Base-by-base conservation (phyloP, 2,329 filamentous ascomycete species). In the Aphanoascus verrucosus region DNA sequence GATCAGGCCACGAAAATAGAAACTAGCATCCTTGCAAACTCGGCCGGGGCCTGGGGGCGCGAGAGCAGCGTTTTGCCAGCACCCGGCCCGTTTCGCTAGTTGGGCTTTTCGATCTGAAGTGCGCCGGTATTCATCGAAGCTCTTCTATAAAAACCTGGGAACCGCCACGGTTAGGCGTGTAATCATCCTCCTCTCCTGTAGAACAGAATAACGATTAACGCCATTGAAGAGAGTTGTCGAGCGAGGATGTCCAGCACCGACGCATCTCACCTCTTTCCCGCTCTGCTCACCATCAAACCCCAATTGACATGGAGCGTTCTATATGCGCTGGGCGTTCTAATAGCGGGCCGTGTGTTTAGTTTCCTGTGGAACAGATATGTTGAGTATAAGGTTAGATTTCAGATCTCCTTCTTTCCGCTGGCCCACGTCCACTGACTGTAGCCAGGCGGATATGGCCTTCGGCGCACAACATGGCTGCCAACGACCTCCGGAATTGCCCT, bases 401-500 rank as follows among this genome's bases (percentile, higher is more conserved):
- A 28, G 23, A 28, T 28, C 23, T 28, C 7, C 23, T 7, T 7
- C 7, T 28, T 28, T 28, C 7, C 7, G 23, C 7, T 28, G 23
- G 23, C 7, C 7, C 23, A 7, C 23, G 23, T 4, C 23, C 23
- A 28, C 23, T 44, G 42, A 44, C 40, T 9, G 14, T 4, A 9
- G 17, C 14, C 15, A 48, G 45, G 9, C 7, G 14, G 45, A 34
- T n/a, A 37, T n/a, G 15, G 45, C 45, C 3, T 5, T 48, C 20
- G 45, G 45, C n/a, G 15, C 19, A 5, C 31, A 28, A 23, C 34
- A 38, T 44, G 58, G 62, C 6, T 68, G 67, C 53, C 55, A 64
- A 48, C 58, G 61, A 34, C 66, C 66, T 42, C 66, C 64, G 14
- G 61, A 64, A 45, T 56, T 69, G 15, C 57, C 63, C 32, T 64